These are phyloP conservation scores for Dendrobium chrysotoxum DNA, from an alignment of 106 monocot species.

Conservation along the genomic window DNA sequence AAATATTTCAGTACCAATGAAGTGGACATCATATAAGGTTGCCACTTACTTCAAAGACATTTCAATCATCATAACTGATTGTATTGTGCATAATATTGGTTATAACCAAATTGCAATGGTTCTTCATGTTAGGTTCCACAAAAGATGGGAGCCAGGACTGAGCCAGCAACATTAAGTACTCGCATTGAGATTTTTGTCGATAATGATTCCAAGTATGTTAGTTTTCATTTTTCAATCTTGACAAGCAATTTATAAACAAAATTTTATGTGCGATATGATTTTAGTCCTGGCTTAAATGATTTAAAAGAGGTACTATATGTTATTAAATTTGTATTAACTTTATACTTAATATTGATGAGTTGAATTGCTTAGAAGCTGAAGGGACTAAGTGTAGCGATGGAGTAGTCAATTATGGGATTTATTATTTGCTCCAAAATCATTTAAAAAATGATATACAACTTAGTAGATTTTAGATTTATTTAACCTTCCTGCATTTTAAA, in stretches of 20 bases:
- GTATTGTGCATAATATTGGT: neutral
- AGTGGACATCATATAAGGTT: conserved; percentile 86
- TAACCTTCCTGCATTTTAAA: neutral
- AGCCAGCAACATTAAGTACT: conserved; percentile 22
- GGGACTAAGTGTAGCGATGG: neutral
- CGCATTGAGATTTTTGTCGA: conserved; percentile 76
- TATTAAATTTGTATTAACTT: neutral
- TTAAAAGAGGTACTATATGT: neutral
- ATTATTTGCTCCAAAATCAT: neutral
- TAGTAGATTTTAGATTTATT: neutral
- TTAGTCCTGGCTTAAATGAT: neutral
- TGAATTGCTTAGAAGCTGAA: neutral
- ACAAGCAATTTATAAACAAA: neutral
- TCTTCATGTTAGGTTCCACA: conserved; percentile 53
- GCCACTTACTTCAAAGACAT: neutral
- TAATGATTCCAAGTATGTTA: conserved; percentile 57
- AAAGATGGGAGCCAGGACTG: conserved; percentile 26
- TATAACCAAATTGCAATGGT: neutral
- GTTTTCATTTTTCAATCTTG: neutral
- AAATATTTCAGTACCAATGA: conserved; percentile 55
- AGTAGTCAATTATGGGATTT: neutral
- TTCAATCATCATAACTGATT: neutral
- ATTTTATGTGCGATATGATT: neutral
- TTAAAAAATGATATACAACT: neutral
- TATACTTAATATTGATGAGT: neutral